phyloP scores from a whole-genome alignment of 257 asterid species.

The Solanum okadae region DNA sequence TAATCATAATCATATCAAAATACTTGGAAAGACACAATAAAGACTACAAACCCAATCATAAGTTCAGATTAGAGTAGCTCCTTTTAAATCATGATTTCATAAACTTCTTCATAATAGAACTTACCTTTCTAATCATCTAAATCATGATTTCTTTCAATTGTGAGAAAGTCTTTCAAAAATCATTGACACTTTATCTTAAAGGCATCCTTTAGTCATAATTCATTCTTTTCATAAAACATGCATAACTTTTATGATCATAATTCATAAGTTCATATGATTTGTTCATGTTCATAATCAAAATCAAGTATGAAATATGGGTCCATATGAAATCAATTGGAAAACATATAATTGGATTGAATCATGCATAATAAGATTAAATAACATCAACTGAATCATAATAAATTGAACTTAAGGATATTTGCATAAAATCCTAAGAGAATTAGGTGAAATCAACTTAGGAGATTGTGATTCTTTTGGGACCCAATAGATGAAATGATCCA shows the following conservation, averaged over 20 bases:
- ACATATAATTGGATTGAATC: neutral
- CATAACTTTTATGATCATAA: neutral
- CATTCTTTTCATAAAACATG: neutral
- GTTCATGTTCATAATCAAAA: neutral
- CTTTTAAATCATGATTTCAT: neutral
- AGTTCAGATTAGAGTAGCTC: neutral
- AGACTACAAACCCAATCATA: neutral
- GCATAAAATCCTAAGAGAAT: neutral
- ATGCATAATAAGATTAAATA: neutral
- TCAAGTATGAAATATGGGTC: neutral
- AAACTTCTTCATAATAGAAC: neutral
- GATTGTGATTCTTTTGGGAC: neutral
- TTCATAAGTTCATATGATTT: neutral
- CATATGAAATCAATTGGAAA: neutral
- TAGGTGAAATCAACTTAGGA: neutral
- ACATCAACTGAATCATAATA: neutral
- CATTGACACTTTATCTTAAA: neutral
- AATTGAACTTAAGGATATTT: too few relatives aligned
- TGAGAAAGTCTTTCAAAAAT: too few relatives aligned
- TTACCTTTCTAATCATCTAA: neutral
- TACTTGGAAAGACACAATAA: neutral
- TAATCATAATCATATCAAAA: neutral
- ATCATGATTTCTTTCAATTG: neutral
- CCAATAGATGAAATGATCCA: neutral
- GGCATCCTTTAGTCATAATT: neutral